phyloP scores from a whole-genome alignment of 2,329 filamentous ascomycete genomes.

The Sporothrix brunneoviolacea region DNA sequence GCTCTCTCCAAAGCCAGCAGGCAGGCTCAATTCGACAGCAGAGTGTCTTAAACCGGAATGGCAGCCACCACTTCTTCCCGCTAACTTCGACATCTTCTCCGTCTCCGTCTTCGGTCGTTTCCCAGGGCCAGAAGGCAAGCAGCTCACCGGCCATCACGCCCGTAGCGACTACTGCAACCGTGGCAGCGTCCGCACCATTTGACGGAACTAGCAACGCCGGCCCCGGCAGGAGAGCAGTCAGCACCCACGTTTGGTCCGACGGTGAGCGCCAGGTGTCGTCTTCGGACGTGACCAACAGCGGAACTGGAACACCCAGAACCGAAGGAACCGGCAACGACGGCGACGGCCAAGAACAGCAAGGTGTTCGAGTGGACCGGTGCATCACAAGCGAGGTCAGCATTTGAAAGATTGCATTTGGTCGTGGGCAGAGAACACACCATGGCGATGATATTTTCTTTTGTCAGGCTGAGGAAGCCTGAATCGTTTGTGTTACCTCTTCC shows the following conservation, averaged over 20 bases:
- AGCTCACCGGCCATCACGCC: not conserved
- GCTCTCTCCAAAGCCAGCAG: not conserved
- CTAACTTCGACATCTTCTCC: too few species aligned
- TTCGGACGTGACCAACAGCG: not conserved
- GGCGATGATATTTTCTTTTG: not conserved
- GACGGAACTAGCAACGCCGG: not conserved
- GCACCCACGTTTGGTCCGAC: slow-evolving; percentile 14
- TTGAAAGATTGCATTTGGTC: not conserved
- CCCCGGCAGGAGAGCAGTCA: not conserved
- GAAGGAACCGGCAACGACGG: not conserved
- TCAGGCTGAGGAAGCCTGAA: too few species aligned
- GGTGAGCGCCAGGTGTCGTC: not conserved
- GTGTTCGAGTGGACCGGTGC: slow-evolving; percentile 9
- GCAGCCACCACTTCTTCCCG: too few species aligned
- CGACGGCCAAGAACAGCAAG: too few species aligned
- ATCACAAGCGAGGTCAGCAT: slow-evolving; percentile 7
- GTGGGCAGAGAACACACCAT: too few species aligned
- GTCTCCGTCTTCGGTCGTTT: not conserved
- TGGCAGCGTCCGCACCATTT: not conserved
- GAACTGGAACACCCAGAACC: not conserved
- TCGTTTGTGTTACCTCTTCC: too few species aligned
- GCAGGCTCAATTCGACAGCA: too few species aligned
- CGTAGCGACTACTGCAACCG: not conserved
- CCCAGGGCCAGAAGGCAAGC: too few species aligned
- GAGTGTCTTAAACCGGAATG: too few species aligned